Evolutionary conservation across 345 rosid species (phyloP).

Genomic region (Brassica cretica): DNA sequence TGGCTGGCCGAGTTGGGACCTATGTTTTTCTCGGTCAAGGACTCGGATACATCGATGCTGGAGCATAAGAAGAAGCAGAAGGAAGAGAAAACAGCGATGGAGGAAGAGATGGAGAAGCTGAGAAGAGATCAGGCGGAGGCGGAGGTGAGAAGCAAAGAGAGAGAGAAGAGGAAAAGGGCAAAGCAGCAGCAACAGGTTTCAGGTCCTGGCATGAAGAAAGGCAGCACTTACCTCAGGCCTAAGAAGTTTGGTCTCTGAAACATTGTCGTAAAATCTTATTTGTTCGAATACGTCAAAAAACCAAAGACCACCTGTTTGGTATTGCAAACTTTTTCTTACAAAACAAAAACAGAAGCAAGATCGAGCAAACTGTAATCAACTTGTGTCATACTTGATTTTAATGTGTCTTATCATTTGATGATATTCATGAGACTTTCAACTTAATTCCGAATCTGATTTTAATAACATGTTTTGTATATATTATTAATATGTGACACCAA

Average conservation of each 20-base stretch:
- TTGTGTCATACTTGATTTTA: neutral
- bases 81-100: slow-evolving; percentile 91
- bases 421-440: too few species aligned
- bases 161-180: slow-evolving; percentile 57
- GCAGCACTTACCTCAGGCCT: slow-evolving; percentile 73
- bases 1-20: slow-evolving; percentile 97
- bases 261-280: neutral
- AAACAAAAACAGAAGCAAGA: neutral
- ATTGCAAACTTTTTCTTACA: neutral
- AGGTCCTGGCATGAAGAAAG: slow-evolving; percentile 63
- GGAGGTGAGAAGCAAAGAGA: slow-evolving; percentile 54
- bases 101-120: slow-evolving; percentile 89
- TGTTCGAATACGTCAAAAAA: slow-evolving; percentile 9
- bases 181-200: slow-evolving; percentile 79
- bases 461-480: too few species aligned
- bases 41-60: slow-evolving; percentile 78
- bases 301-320: neutral
- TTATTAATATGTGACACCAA: too few species aligned
- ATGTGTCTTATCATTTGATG: neutral
- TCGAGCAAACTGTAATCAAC: neutral
- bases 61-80: slow-evolving; percentile 93
- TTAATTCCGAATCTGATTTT: too few species aligned
- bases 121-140: slow-evolving; percentile 72
- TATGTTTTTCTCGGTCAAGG: slow-evolving; percentile 94
- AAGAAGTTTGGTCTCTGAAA: slow-evolving; percentile 75